Evolutionary conservation across 495 filamentous ascomycete species (phyloP), one percentile per base, ranked within the genome.

Genomic region (Amorphotheca resinae): DNA sequence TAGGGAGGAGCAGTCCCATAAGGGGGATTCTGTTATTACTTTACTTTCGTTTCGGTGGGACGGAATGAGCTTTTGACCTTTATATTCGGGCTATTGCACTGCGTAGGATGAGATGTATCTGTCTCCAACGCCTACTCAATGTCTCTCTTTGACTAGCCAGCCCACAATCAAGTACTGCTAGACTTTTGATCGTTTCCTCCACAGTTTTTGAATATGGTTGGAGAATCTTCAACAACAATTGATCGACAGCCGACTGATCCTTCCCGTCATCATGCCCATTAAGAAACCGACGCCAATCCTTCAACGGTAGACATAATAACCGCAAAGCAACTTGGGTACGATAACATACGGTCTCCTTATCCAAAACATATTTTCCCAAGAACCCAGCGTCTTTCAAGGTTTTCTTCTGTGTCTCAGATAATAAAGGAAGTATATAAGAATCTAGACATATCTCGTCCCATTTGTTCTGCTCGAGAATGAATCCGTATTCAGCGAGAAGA

Each of bases 401-500:
- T 41, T 68, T 63, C 26, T 61, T 62, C 21, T 68, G 60, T 1
- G 49, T 52, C 0, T 53, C 38, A 21, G 43, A 55, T n/a, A 73
- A 46, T 55, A 38, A 57, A 56, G 61, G 64, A 28, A 76, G 58
- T 40, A 82, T 62, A 25, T 72, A 60, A 38, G 72, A 65, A 57
- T 82, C 78, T 0, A 82, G 64, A 30, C 61, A 63, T 18, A 78
- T 33, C 28, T 59, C 58, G 51, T 81, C 78, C 38, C 60, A 70
- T 9, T 57, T 54, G 44, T 79, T 80, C 15, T 62, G 49, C 8
- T 66, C 62, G 11, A 80, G 66, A 38, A 75, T 69, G 51, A 82
- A 82, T 0, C 77, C 77, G 61, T 82, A 82, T 60, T 84, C 80
- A 6, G 72, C 65, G 11, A 83, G 64, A 0, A 83, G 65, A 47